Evolutionary conservation across 2,329 filamentous ascomycete species (phyloP), one percentile per base, ranked within the genome.

Genomic region (Dissoconium aciculare): DNA sequence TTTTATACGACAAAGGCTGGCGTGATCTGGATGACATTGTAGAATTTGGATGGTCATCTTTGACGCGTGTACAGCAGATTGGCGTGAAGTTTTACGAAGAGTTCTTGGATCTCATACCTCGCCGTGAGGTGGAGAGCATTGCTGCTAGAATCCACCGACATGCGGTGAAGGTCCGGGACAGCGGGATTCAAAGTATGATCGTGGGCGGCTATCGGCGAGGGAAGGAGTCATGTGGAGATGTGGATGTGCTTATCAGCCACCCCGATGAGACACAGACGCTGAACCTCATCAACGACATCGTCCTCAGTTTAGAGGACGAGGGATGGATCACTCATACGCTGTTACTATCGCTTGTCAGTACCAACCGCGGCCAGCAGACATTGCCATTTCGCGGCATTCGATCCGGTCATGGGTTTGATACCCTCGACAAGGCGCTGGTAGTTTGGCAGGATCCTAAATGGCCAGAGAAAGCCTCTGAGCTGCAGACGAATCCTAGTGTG

Each of bases 21-120:
- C 67, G 71, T 36, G 78, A 89, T 36, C 61, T 93, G 1, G 83
- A 94, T 45, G 85, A 95, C 45, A 61, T 95, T 3, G 64, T 93
- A 24, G 79, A 92, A 46, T 68, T 74, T 45, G 84, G 80, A 8
- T 95, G 87, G 87, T 52, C 62, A 12, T 63, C 55, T 0, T 62
- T 95, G 1, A 77, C 67, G 1, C 72, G 84, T 9, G 78, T 82
- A 1, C 87, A 94, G 54, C 84, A 95, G 51, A 92, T 95, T 33
- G 87, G 89, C 0, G 63, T 94, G 26, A 95, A 95, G 51, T 94
- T 75, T 56, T 93, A 91, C 51, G 78, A 91, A 17, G 87, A 95
- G 40, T 79, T 98, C 33, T 59, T 69, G 27, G 55, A 66, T 11
- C 72, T 69, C 10, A 81, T 95, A 4, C 68, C 81, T 0, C 70